These are phyloP conservation scores for Fusarium sacchari DNA, from an alignment of 2,329 filamentous ascomycete species.

Conservation along the genomic window DNA sequence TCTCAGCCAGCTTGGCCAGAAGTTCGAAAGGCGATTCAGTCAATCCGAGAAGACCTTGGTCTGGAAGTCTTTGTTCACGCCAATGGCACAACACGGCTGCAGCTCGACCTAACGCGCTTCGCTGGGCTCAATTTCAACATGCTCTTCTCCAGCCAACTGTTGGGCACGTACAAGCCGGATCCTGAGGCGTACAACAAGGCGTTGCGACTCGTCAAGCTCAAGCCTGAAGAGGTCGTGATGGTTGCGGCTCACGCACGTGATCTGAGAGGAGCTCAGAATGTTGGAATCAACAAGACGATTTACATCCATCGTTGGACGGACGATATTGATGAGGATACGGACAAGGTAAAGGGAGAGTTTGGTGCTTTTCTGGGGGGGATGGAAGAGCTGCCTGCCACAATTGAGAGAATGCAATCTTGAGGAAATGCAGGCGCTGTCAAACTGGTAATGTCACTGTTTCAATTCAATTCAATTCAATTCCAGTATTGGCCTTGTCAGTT, in stretches of 20 bases:
- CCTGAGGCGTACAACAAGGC: slow-evolving; percentile 58
- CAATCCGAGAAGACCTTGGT: slow-evolving; percentile 49
- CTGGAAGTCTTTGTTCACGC: slow-evolving; percentile 61
- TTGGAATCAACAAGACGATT: slow-evolving; percentile 61
- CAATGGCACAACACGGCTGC: slow-evolving; percentile 65
- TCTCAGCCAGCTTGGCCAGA: slow-evolving; percentile 62
- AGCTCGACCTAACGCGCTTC: slow-evolving; percentile 61
- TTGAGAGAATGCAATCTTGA: slow-evolving; percentile 3
- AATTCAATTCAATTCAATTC: neutral
- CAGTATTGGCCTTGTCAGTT: neutral
- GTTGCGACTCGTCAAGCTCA: slow-evolving; percentile 55
- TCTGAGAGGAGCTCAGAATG: slow-evolving; percentile 56
- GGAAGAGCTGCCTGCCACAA: slow-evolving; percentile 17
- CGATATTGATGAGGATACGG: slow-evolving; percentile 55
- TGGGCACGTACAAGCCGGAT: slow-evolving; percentile 61
- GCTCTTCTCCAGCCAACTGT: slow-evolving; percentile 62
- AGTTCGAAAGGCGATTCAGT: slow-evolving; percentile 53
- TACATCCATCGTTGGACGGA: slow-evolving; percentile 65
- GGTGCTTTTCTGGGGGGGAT: slow-evolving; percentile 30
- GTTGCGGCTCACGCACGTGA: slow-evolving; percentile 67
- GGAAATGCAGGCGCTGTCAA: rapidly evolving
- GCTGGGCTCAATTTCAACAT: slow-evolving; percentile 60
- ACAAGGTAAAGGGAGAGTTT: slow-evolving; percentile 23
- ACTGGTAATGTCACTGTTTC: neutral
- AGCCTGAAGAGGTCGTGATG: slow-evolving; percentile 60